phyloP scores from a whole-genome alignment of 495 filamentous ascomycete genomes.

The Cryomyces minteri region DNA sequence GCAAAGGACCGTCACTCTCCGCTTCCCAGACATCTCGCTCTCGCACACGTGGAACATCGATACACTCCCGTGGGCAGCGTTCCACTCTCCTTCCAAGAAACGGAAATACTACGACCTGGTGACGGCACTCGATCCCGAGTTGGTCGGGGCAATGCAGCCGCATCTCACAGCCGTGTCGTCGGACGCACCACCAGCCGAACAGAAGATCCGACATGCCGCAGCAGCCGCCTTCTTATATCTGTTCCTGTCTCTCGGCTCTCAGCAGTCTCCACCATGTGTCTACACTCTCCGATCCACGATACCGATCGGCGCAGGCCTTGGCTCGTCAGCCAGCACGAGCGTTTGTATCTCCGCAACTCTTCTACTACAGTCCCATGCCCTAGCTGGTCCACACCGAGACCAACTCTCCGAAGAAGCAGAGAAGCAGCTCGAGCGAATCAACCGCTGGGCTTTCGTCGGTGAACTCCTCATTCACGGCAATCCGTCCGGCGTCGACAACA shows the following conservation, averaged over 20 bases:
- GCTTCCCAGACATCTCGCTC: constrained; percentile 73
- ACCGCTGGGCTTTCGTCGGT: constrained; percentile 91
- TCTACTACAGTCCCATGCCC: constrained; percentile 68
- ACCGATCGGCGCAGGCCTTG: constrained; percentile 79
- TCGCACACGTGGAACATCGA: constrained; percentile 87
- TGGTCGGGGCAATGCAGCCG: constrained; percentile 60
- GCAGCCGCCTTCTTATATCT: constrained; percentile 83
- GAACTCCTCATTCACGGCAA: constrained; percentile 96
- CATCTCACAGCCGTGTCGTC: constrained; percentile 51
- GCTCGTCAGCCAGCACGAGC: constrained; percentile 79
- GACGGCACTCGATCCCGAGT: constrained; percentile 62
- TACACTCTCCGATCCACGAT: constrained; percentile 91
- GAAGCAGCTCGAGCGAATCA: constrained; percentile 79
- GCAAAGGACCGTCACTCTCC: constrained; percentile 62
- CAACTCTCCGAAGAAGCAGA: constrained; percentile 67
- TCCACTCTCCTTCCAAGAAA: constrained; percentile 65
- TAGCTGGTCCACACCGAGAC: constrained; percentile 76
- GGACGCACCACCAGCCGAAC: constrained; percentile 37
- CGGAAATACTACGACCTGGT: constrained; percentile 84
- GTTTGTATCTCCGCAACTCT: constrained; percentile 81
- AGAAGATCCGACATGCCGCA: constrained; percentile 63
- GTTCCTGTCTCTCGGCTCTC: constrained; percentile 69
- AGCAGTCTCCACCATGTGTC: constrained; percentile 55
- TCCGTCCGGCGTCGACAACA: constrained; percentile 93
- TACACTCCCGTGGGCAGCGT: constrained; percentile 65